These are phyloP conservation scores for Arctium minus DNA, from an alignment of 129 eudicot species.

Conservation along the genomic window DNA sequence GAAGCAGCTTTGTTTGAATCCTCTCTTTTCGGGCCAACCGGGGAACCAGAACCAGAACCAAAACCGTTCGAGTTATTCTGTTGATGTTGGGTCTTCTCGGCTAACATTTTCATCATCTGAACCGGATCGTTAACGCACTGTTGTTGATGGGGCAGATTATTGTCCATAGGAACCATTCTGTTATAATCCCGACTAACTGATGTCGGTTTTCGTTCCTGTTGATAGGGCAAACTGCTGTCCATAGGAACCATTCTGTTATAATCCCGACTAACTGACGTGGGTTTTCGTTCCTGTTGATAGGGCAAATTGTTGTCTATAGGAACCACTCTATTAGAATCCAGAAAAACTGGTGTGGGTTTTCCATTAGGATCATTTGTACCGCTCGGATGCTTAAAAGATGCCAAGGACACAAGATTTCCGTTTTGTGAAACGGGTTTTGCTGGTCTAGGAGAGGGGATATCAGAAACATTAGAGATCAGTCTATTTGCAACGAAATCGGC, in stretches of 20 bases:
- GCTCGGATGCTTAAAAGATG: conserved; percentile 50
- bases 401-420: conserved; percentile 36
- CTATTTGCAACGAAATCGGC: conserved; percentile 37
- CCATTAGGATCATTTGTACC: conserved; percentile 22
- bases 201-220: conserved; percentile 28
- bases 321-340: conserved; percentile 11
- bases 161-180: conserved; percentile 22
- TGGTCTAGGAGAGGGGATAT: conserved; percentile 31
- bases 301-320: neutral
- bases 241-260: neutral
- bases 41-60: neutral
- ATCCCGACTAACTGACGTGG: conserved; percentile 7
- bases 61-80: conserved; percentile 34
- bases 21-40: neutral
- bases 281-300: conserved; percentile 30
- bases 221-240: neutral
- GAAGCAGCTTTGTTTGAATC: conserved; percentile 13
- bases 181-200: conserved; percentile 21
- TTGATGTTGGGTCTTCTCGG: conserved; percentile 59
- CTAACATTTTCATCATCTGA: conserved; percentile 73
- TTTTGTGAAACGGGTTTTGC: conserved; percentile 31
- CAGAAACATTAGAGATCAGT: conserved; percentile 31
- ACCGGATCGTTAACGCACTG: conserved; percentile 85
- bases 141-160: conserved; percentile 18
- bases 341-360: conserved; percentile 5